Conservation (phyloP, 1,139 yeast species). For the Kurtzmaniella quercitrusa region DNA sequence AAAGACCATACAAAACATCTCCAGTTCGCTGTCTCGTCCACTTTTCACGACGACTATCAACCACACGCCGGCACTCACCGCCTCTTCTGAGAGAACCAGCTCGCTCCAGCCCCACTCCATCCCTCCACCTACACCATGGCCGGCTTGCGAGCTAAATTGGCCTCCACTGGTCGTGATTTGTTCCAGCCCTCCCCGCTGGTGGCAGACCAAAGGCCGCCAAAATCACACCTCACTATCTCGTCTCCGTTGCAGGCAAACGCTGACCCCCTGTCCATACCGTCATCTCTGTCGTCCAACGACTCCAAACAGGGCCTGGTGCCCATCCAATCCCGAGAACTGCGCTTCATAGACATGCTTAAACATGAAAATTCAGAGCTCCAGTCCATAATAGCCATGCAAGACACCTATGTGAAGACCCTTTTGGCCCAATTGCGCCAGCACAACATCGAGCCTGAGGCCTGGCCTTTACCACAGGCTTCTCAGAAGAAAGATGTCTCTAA, state of each 20-base stretch:
- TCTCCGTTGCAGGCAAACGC: not conserved
- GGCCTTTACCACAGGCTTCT: not conserved
- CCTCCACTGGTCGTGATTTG: conserved; percentile 1
- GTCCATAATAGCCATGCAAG: conserved; percentile 9
- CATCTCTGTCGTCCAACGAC: not conserved
- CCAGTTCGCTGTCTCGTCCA: not conserved
- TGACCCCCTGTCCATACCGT: not conserved
- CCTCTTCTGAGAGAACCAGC: no score
- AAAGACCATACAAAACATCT: not conserved
- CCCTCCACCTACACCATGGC: not conserved
- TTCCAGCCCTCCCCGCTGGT: not conserved
- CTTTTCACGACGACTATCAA: not conserved
- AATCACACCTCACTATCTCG: not conserved
- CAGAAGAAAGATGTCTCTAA: not conserved
- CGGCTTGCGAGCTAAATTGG: conserved; percentile 2
- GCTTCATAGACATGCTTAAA: conserved; percentile 29
- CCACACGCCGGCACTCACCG: no score
- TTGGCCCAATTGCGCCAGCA: conserved; percentile 12
- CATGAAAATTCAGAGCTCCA: conserved; percentile 36
- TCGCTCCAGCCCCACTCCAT: no score
- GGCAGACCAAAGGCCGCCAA: not conserved
- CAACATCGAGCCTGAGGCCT: conserved; percentile 4
- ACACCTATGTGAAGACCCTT: conserved; percentile 15
- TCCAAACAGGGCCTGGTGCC: not conserved
- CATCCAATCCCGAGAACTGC: not conserved